Base-by-base conservation (phyloP, 345 rosid species). In the Citrus inodora region DNA sequence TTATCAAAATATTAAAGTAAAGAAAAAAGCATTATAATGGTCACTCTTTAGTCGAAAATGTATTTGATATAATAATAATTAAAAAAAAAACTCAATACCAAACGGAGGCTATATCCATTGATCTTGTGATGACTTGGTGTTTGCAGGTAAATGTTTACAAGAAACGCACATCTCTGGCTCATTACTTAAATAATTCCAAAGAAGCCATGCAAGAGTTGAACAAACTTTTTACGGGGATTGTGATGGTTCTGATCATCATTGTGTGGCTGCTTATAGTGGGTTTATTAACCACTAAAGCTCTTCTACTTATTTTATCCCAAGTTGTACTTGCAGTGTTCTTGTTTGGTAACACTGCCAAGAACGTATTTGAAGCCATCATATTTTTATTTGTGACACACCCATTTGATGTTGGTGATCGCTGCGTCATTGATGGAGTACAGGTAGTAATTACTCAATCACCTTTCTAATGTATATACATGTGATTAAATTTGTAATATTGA, bases 331-430 rank as follows among this genome's bases (percentile, higher is more conserved):
- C 89, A 1, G 97, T 93, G 14, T 89, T 92, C 81, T 84, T 92
- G 85, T 92, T 92, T 83, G 91, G 89, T 37, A 92, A 90, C 82
- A 90, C 89, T 76, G 88, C 94, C 90, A 92, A 90, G 79, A 92
- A 89, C 24, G 80, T 90, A 4, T 92, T 92, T 6, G 97, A 92
- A 74, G 89, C 94, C 81, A 92, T 92, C 83, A 86, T 92, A 78
- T 92, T 87, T 81, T 88, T 92, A 84, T 92, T 92, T 70, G 87
- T 89, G 56, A 90, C 90, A 84, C 97, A 90, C 78, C 97, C 94
- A 5, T 92, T 89, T 14, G 94, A 90, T 80, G 90, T 92, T 1
- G 97, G 97, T 7, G 94, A 92, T 78, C 88, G 97, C 3, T 92
- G 97, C 16, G 92, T 90, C 58, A 71, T 90, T 9, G 97, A 92